These are phyloP conservation scores for Fusarium incarnatum DNA, from an alignment of 2,329 filamentous ascomycete genomes.

Conservation along the genomic window DNA sequence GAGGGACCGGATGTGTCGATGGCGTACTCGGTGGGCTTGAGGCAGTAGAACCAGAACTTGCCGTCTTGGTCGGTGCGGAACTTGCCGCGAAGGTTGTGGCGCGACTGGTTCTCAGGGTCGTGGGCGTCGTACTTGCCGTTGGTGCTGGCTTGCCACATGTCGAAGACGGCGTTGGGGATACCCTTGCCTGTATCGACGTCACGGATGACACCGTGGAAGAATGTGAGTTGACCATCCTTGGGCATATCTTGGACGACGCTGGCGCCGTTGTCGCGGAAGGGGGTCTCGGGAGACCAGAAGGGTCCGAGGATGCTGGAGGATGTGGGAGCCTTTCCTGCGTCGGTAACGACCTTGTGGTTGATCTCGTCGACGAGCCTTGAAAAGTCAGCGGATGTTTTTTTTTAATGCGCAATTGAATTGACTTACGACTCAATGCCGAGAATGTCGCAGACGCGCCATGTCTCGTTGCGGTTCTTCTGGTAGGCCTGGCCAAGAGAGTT, in stretches of 20 bases:
- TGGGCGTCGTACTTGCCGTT: conserved; percentile 84
- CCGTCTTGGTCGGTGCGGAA: conserved; percentile 78
- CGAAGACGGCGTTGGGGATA: conserved; percentile 75
- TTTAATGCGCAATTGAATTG: neutral
- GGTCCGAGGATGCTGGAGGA: conserved; percentile 81
- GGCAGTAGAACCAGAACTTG: conserved; percentile 79
- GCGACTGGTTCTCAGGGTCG: conserved; percentile 75
- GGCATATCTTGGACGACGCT: conserved; percentile 73
- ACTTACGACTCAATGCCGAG: conserved; percentile 78
- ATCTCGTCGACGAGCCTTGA: conserved; percentile 60
- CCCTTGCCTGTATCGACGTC: conserved; percentile 74
- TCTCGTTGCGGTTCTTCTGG: conserved; percentile 77
- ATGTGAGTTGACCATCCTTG: conserved; percentile 68
- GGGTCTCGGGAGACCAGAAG: conserved; percentile 81
- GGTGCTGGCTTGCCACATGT: conserved; percentile 81
- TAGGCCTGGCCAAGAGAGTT: conserved; percentile 79
- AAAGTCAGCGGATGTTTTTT: neutral
- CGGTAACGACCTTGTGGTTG: conserved; percentile 71
- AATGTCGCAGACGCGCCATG: conserved; percentile 78
- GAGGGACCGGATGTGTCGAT: conserved; percentile 71
- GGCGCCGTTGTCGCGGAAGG: conserved; percentile 75
- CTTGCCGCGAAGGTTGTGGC: conserved; percentile 82
- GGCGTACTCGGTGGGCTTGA: conserved; percentile 78
- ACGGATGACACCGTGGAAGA: conserved; percentile 76
- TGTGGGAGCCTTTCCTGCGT: conserved; percentile 72